Evolutionary conservation across 257 asterid species (phyloP).

Genomic region (Ocimum tenuiflorum): DNA sequence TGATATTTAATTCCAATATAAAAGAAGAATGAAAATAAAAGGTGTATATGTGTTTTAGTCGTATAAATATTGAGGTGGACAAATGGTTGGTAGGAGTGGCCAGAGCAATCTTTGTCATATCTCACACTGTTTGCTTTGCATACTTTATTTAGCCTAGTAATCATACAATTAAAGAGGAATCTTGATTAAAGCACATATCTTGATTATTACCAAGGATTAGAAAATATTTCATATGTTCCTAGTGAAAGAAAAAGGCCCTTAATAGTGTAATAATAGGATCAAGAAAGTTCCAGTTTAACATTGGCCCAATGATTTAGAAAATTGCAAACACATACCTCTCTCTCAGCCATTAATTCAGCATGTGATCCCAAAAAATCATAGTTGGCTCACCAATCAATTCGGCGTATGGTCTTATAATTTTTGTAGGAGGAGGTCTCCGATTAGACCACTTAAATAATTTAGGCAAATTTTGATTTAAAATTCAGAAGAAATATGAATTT

Average conservation of each 20-base stretch:
- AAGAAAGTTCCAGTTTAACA: too few relatives aligned
- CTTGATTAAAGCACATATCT: too few relatives aligned
- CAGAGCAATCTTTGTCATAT: background rate
- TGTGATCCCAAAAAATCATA: background rate
- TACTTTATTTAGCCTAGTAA: too few relatives aligned
- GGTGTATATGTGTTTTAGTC: background rate
- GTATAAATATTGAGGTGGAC: conserved; percentile 5
- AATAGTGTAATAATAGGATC: too few relatives aligned
- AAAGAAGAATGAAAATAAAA: background rate
- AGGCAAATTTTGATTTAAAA: too few relatives aligned
- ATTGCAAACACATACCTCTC: background rate
- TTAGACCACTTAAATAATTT: too few relatives aligned
- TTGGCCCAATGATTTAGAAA: background rate
- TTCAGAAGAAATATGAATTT: too few relatives aligned
- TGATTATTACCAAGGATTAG: too few relatives aligned
- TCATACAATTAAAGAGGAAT: too few relatives aligned
- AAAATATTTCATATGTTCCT: too few relatives aligned
- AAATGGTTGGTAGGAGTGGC: background rate
- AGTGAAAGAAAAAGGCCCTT: too few relatives aligned
- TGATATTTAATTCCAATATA: background rate
- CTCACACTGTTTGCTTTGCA: background rate
- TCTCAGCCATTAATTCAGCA: background rate
- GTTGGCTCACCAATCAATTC: conserved; percentile 6
- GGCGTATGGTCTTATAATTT: background rate
- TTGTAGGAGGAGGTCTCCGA: too few relatives aligned